Base-by-base conservation (phyloP, 805 yeast genomes). In the Tetrapisispora pingtungensis region DNA sequence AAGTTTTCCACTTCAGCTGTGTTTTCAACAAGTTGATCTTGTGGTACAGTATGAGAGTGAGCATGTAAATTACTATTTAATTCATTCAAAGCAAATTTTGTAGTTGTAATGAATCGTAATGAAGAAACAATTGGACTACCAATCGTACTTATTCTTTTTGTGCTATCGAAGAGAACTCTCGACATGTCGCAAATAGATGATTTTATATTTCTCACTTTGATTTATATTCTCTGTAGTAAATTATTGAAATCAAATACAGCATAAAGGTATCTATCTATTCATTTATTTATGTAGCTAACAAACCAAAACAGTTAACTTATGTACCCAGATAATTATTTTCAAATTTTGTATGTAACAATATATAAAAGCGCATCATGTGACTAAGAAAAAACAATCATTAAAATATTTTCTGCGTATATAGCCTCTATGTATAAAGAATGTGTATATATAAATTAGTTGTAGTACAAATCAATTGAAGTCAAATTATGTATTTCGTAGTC, bases 401-500 rank as follows among this genome's bases (percentile, higher is more conserved):
- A n/a, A n/a, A n/a, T n/a, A n/a, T n/a, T n/a, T n/a, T n/a, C n/a
- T n/a, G n/a, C n/a, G n/a, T n/a, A n/a, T n/a, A n/a, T n/a, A n/a
- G n/a, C n/a, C n/a, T n/a, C n/a, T n/a, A n/a, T n/a, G n/a, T n/a
- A n/a, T n/a, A n/a, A n/a, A n/a, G n/a, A 22, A 22, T 22, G 8
- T 22, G 8, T 8, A 22, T 22, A 22, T 6, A 5, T 15, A 4
- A 3, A 31, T 15, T 30, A 41, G 7, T 4, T 24, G 58, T 84
- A 84, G 55, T 86, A 93, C 61, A 90, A 66, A 65, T 90, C 98
- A 51, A 90, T 64, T 62, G 81, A 86, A 48, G 84, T 81, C 10
- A 95, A 95, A 61, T 88, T 81, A 57, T 88, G 95, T 17, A 90
- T 79, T 61, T 90, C 98, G 59, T 93, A 90, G 62, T 90, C 98